These are phyloP conservation scores for Naematelia encephala DNA, from an alignment of 768 basidiomycete species.

Conservation along the genomic window DNA sequence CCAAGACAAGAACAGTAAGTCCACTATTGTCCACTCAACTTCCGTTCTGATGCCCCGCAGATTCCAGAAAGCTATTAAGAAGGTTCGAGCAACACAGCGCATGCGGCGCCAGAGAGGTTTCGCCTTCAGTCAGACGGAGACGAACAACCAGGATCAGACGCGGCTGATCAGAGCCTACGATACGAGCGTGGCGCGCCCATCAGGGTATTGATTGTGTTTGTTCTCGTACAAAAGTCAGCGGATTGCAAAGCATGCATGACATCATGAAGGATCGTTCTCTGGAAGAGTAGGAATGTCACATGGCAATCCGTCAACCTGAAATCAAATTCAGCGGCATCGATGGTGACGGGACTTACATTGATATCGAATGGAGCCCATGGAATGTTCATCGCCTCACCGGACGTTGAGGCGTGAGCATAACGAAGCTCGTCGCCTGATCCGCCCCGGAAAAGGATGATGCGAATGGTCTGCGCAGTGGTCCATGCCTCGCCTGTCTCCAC, in stretches of 20 bases:
- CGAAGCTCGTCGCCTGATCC: conserved; percentile 33
- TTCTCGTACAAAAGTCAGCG: too few species aligned
- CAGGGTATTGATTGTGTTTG: conserved; percentile 39
- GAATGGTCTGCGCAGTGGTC: conserved; percentile 40
- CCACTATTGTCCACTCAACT: background rate
- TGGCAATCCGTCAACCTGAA: conserved; percentile 29
- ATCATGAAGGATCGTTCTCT: conserved; percentile 3
- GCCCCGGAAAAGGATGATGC: conserved; percentile 42
- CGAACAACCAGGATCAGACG: conserved; percentile 77
- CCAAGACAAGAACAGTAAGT: conserved; percentile 90
- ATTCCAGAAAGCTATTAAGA: conserved; percentile 99
- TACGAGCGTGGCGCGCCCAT: conserved; percentile 50
- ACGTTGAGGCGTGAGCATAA: conserved; percentile 31
- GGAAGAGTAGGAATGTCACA: conserved; percentile 20
- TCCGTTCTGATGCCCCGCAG: conserved; percentile 51
- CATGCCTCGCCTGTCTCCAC: conserved; percentile 38
- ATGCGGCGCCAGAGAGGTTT: conserved; percentile 96
- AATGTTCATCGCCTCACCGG: conserved; percentile 16
- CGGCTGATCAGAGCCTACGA: conserved; percentile 53
- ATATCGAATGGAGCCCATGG: conserved; percentile 46
- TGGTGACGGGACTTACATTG: conserved; percentile 29
- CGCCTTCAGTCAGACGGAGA: conserved; percentile 96
- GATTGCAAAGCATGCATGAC: conserved; percentile 7
- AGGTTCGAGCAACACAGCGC: conserved; percentile 95
- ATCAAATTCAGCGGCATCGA: too few species aligned